phyloP scores from a whole-genome alignment of 2,329 filamentous ascomycete species.

The Stagonosporopsis chrysanthemi region DNA sequence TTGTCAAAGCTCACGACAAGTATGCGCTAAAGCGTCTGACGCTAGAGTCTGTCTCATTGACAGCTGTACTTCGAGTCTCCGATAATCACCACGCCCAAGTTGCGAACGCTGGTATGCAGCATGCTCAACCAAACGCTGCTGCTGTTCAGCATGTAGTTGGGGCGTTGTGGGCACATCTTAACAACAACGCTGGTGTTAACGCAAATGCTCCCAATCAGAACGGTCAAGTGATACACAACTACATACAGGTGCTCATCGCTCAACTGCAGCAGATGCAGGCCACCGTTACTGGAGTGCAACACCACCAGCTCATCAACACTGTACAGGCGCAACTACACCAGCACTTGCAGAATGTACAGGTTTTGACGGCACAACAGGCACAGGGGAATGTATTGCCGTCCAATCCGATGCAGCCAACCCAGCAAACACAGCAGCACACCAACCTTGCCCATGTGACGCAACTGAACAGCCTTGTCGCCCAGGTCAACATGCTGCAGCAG shows the following conservation, averaged over 20 bases:
- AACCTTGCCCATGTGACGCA: conserved; percentile 1
- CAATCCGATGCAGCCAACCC: conserved; percentile 4
- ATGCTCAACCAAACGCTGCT: conserved; percentile 2
- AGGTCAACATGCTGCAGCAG: conserved; percentile 15
- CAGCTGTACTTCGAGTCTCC: conserved; percentile 37
- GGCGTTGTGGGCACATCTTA: conserved; percentile 1
- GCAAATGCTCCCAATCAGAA: not conserved
- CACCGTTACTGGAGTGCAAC: conserved; percentile 23
- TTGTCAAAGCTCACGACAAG: conserved; percentile 59
- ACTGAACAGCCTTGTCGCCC: not conserved
- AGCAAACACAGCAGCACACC: conserved; percentile 15
- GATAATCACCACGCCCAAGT: conserved; percentile 15
- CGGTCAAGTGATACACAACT: conserved; percentile 18
- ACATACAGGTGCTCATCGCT: conserved; percentile 27
- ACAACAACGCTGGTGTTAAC: conserved; percentile 23
- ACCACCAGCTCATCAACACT: conserved; percentile 22
- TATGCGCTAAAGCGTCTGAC: conserved; percentile 61
- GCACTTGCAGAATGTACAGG: conserved; percentile 17
- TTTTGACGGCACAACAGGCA: conserved; percentile 1
- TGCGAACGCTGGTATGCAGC: conserved; percentile 1
- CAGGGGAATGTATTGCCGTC: not conserved
- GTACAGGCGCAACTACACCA: conserved; percentile 29
- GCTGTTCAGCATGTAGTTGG: conserved; percentile 2
- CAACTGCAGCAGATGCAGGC: conserved; percentile 35
- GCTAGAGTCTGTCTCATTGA: conserved; percentile 71